Evolutionary conservation across 2,329 filamentous ascomycete genomes (phyloP).

Genomic region (Ophiostoma sp.): DNA sequence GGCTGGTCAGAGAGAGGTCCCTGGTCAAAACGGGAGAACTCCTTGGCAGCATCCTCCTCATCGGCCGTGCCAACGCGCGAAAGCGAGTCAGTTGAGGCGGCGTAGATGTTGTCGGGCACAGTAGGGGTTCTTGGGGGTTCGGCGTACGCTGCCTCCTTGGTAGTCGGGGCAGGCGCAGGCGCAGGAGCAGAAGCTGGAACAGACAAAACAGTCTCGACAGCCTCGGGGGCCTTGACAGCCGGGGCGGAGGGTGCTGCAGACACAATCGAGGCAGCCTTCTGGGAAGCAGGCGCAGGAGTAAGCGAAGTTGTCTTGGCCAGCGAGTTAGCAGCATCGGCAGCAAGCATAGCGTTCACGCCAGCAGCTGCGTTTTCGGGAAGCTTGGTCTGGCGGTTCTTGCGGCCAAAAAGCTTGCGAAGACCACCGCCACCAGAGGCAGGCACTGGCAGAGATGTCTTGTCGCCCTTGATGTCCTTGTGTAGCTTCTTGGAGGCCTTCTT

Average conservation of each 20-base stretch:
- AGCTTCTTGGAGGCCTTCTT: constrained; percentile 50
- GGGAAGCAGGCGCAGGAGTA: neutral
- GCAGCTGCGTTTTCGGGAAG: constrained; percentile 49
- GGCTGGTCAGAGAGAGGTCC: constrained; percentile 83
- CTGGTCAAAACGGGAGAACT: constrained; percentile 72
- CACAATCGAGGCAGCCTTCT: constrained; percentile 17
- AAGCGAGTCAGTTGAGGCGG: constrained; percentile 43
- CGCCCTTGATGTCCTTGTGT: constrained; percentile 45
- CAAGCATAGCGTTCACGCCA: constrained; percentile 50
- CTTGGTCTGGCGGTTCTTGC: constrained; percentile 57
- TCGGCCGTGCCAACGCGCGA: constrained; percentile 59
- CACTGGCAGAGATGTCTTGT: constrained; percentile 28
- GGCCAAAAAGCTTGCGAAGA: constrained; percentile 61
- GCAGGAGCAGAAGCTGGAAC: constrained; percentile 32
- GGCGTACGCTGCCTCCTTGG: constrained; percentile 27
- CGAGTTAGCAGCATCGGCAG: constrained; percentile 27
- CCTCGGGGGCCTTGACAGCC: constrained; percentile 24
- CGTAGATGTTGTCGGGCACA: constrained; percentile 38
- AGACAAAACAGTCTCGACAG: constrained; percentile 22
- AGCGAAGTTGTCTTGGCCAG: neutral
- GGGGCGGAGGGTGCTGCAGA: constrained; percentile 30
- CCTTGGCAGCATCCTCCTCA: constrained; percentile 53
- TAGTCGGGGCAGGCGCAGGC: neutral
- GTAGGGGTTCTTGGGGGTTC: constrained; percentile 27
- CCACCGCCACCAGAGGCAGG: constrained; percentile 40